Base-by-base conservation (phyloP, 2,329 filamentous ascomycete genomes). In the Pestalotiopsis sp. region DNA sequence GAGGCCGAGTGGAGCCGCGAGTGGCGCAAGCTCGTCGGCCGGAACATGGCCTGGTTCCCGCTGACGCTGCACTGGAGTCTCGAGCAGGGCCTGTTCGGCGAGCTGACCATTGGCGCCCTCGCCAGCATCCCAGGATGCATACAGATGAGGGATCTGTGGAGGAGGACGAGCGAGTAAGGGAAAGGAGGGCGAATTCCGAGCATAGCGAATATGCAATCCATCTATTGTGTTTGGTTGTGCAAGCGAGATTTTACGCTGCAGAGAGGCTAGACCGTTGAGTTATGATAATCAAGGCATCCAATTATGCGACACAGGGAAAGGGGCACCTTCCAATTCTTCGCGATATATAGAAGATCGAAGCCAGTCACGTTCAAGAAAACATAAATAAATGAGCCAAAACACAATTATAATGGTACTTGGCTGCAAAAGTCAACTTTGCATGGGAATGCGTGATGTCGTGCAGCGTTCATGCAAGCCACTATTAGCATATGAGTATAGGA, bases 51-150 rank as follows among this genome's bases (percentile, higher is more conserved):
- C 39, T 97, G 93, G 90, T 89, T 92, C 68, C 94, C 95, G 39
- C 83, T 97, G 77, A 95, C 93, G 70, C 76, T 95, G 31, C 94
- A 98, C 82, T 97, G 93, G 91, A 92, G 93, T 75, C 79, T 91
- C 56, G 89, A 92, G 70, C 83, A 87, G 68, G 93, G 92, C 0
- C 77, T 90, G 11, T 79, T 93, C 67, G 85, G 86, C 45, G 87
- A 91, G 69, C 82, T 84, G 70, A 81, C 85, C 76, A 82, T 91
- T 31, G 90, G 89, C 0, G 74, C 88, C 27, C 81, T 89, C 66
- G 91, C 91, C 6, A 84, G 80, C 68, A 78, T 79, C 13, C 77
- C 77, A 0, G 74, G 77, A 6, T 65, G 75, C 27, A 68, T 79
- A 7, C 73, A 75, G 70, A 77, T 79, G 63, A 71, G 76, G 14